Conservation (phyloP, 495 filamentous ascomycete genomes). For the Penicillium flavigenum region DNA sequence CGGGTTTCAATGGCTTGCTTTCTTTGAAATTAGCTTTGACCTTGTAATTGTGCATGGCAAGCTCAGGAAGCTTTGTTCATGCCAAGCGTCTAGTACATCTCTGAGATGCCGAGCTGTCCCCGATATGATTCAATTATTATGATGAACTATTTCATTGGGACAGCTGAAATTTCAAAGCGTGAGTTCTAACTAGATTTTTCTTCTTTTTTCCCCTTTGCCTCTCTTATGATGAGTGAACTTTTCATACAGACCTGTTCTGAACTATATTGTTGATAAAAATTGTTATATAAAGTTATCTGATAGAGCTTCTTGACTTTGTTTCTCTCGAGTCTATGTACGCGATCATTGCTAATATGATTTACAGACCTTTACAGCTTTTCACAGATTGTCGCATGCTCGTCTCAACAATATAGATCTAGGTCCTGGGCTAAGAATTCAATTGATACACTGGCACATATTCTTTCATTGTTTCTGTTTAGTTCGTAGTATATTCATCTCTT, state of each 20-base stretch:
- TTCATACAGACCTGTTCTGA: slow-evolving; percentile 62
- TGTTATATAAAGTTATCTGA: slow-evolving; percentile 53
- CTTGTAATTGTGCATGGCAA: not conserved
- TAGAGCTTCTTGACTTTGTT: slow-evolving; percentile 13
- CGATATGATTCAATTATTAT: not conserved
- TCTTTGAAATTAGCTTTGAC: too few relatives aligned
- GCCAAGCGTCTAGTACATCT: not conserved
- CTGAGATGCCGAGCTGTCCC: not conserved
- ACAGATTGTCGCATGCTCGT: not conserved
- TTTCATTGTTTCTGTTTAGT: not conserved
- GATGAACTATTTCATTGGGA: not conserved
- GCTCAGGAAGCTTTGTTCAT: slow-evolving; percentile 4
- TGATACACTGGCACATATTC: not conserved
- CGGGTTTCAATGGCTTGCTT: not conserved
- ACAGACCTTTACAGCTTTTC: not conserved
- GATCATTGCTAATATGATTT: slow-evolving; percentile 17
- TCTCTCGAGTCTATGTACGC: not conserved
- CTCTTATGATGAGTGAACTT: slow-evolving; percentile 52
- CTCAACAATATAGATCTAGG: not conserved
- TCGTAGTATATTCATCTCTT: not conserved
- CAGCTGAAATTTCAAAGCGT: not conserved
- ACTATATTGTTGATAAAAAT: slow-evolving; percentile 46
- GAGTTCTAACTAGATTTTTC: slow-evolving; percentile 1
- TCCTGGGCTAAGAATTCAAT: not conserved
- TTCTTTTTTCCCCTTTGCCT: not conserved